These are phyloP conservation scores for Penicillium corylophilum DNA, from an alignment of 2,329 filamentous ascomycete genomes.

Conservation along the genomic window DNA sequence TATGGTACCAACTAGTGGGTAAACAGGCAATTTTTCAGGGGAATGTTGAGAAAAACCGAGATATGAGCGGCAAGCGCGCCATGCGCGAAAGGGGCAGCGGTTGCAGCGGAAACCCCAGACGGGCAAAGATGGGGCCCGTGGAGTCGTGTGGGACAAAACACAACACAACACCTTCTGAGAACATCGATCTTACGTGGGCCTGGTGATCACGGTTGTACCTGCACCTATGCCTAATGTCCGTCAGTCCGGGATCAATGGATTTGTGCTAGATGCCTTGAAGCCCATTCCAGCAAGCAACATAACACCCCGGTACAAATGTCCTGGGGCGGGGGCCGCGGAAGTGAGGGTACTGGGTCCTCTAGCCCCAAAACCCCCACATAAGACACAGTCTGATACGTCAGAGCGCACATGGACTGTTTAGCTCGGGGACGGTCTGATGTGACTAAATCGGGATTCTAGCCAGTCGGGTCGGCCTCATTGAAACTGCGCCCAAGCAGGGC, in stretches of 20 bases:
- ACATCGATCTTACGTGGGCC: conserved; percentile 4
- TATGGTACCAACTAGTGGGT: background rate
- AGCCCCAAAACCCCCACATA: conserved; percentile 6
- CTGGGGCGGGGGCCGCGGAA: conserved; percentile 10
- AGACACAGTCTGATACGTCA: conserved; percentile 19
- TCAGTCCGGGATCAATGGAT: background rate
- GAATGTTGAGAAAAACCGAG: background rate
- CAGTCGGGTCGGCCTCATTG: conserved; percentile 17
- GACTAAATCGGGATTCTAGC: conserved; percentile 14
- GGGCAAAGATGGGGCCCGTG: conserved; percentile 7
- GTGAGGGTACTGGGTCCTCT: conserved; percentile 12
- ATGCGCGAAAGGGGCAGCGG: conserved; percentile 34
- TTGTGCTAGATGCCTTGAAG: background rate
- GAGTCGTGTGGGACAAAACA: too few species aligned
- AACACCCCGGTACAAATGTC: background rate
- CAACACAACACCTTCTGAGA: conserved; percentile 5
- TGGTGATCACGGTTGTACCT: conserved; percentile 13
- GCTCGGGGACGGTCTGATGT: conserved; percentile 16
- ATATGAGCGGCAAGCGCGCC: conserved; percentile 40
- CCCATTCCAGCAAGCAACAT: background rate
- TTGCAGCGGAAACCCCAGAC: conserved; percentile 37
- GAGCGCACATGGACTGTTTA: conserved; percentile 8
- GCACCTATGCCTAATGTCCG: conserved; percentile 7
- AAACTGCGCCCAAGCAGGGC: conserved; percentile 3
- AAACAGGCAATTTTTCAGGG: background rate